phyloP scores from a whole-genome alignment of 805 yeast species.

The Myxozyma kluyveri region DNA sequence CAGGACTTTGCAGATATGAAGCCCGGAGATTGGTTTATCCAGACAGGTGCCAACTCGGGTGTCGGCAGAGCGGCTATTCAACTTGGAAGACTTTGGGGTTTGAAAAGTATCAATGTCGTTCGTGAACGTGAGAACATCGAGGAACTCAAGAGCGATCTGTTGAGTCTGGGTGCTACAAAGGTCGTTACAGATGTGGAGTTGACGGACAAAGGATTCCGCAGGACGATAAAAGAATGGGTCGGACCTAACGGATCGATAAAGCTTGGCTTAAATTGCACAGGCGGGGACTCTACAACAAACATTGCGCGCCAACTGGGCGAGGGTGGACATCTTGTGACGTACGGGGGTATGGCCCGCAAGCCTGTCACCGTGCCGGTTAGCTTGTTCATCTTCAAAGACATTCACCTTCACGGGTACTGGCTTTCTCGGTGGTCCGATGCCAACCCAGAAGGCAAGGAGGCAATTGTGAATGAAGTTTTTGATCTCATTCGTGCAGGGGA shows the following conservation, averaged over 20 bases:
- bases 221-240: constrained; percentile 49
- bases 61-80: constrained; percentile 92
- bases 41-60: constrained; percentile 94
- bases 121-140: constrained; percentile 80
- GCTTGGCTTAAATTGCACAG: constrained; percentile 87
- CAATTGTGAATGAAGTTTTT: constrained; percentile 55
- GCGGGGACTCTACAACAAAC: constrained; percentile 80
- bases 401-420: constrained; percentile 91
- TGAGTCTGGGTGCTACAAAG: constrained; percentile 72
- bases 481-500: constrained; percentile 59
- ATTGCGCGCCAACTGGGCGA: constrained; percentile 76
- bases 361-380: constrained; percentile 92
- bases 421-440: constrained; percentile 63
- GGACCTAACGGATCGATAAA: constrained; percentile 52
- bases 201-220: constrained; percentile 62
- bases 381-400: constrained; percentile 81
- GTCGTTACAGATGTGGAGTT: constrained; percentile 89
- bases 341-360: constrained; percentile 97
- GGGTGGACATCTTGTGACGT: constrained; percentile 79
- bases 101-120: constrained; percentile 81
- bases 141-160: constrained; percentile 55
- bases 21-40: constrained; percentile 84
- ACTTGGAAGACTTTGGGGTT: constrained; percentile 71
- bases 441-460: constrained; percentile 58
- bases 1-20: constrained; percentile 60